Evolutionary conservation across 805 yeast genomes (phyloP), one percentile per base, ranked within the genome.

Genomic region (Cyberlindnera galapagoensis): DNA sequence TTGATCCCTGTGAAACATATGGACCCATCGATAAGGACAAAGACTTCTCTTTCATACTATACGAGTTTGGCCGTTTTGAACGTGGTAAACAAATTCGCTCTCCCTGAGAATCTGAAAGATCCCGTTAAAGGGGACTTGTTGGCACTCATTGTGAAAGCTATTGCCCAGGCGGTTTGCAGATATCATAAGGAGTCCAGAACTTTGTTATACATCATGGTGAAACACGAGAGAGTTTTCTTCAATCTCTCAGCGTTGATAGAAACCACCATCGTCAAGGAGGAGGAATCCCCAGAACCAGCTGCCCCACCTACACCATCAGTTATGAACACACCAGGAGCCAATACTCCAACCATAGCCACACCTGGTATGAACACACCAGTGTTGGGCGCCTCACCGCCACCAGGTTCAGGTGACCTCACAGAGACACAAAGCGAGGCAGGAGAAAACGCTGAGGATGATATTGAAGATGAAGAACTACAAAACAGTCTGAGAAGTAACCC

Each of bases 61-160:
- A 67, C 83, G 0, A 61, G 77, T 23, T 44, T 56, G 20, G 34
- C 62, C 3, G 39, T 81, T 15, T 51, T 71, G 11, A 74, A 72
- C 28, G 39, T 64, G 4, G 29, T 62, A 11, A 42, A 54, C 7
- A 60, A 56, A 38, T 40, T 50, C 21, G 49, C 60, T 2, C 33
- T 47, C 12, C 49, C 46, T 30, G 37, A 43, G 4, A 48, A 47
- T 13, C 33, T 59, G 24, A 42, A 52, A 6, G 49, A 58, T 19
- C 54, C 57, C 9, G 44, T 60, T 34, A 70, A 79, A 43, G 49
- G 74, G 7, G 85, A 79, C 40, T 49, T 71, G 23, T 49, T 81
- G 18, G 78, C 87, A 0, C 51, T 81, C 9, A 24, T 81, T n/a
- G 40, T 80, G 5, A 61, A 82, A 32, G 59, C 81, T 2, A 51